phyloP scores from a whole-genome alignment of 106 monocot genomes.

The Acorus gramineus region DNA sequence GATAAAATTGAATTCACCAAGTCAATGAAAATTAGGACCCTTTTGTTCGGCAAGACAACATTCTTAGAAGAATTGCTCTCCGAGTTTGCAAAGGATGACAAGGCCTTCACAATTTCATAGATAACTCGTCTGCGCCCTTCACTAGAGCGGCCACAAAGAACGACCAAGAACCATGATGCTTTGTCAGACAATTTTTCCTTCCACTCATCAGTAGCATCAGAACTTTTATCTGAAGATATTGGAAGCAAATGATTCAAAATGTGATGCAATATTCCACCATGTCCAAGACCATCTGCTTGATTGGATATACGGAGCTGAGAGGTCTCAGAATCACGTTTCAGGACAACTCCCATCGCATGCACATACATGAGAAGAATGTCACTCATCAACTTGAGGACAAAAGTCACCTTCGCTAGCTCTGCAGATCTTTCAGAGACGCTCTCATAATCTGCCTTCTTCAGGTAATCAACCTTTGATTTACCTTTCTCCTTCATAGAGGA shows the following conservation, averaged over 20 bases:
- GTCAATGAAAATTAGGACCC: slow-evolving; percentile 39
- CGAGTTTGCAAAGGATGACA: slow-evolving; percentile 26
- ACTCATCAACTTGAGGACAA: slow-evolving; percentile 71
- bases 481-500: slow-evolving; percentile 43
- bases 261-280: slow-evolving; percentile 51
- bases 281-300: slow-evolving; percentile 21
- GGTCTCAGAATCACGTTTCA: slow-evolving; percentile 51
- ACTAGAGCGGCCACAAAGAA: slow-evolving; percentile 47
- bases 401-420: slow-evolving; percentile 37
- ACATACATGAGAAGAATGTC: slow-evolving; percentile 77
- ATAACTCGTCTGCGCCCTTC: slow-evolving; percentile 68
- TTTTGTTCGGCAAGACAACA: slow-evolving; percentile 38
- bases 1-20: slow-evolving; percentile 59
- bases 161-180: slow-evolving; percentile 63
- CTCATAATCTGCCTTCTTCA: slow-evolving; percentile 16
- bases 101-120: slow-evolving; percentile 50
- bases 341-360: slow-evolving; percentile 49
- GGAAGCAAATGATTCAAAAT: slow-evolving; percentile 53
- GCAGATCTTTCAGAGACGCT: slow-evolving; percentile 40
- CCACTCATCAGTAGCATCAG: slow-evolving; percentile 44
- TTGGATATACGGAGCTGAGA: slow-evolving; percentile 24
- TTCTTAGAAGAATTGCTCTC: slow-evolving; percentile 28
- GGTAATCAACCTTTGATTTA: slow-evolving; percentile 64
- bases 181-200: slow-evolving; percentile 50
- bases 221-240: slow-evolving; percentile 25